These are phyloP conservation scores for Solanum gandarillasii DNA, from an alignment of 257 asterid genomes.

Conservation along the genomic window DNA sequence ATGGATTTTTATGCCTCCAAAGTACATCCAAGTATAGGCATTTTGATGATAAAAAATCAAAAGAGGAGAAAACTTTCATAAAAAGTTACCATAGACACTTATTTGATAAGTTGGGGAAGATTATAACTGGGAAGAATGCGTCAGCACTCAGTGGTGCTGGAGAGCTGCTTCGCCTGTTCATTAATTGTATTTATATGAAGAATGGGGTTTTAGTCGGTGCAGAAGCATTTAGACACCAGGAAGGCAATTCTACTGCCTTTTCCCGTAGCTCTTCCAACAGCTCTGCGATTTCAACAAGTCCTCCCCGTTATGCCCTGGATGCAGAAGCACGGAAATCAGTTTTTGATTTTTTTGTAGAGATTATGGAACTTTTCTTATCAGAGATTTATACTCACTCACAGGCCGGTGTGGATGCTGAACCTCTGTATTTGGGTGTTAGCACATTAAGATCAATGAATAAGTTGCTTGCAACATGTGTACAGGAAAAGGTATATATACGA, in stretches of 20 bases:
- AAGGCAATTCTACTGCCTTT: constrained; percentile 5
- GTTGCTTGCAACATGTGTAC: constrained; percentile 40
- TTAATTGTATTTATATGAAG: constrained; percentile 39
- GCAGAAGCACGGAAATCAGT: constrained; percentile 47
- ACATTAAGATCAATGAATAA: constrained; percentile 47
- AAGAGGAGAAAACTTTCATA: constrained; percentile 36
- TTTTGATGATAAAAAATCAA: constrained; percentile 27
- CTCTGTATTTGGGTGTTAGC: constrained; percentile 26
- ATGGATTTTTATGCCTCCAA: constrained; percentile 61
- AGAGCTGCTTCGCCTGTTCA: constrained; percentile 63
- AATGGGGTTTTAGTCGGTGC: constrained; percentile 27
- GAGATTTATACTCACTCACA: constrained; percentile 34
- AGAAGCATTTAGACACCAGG: constrained; percentile 19
- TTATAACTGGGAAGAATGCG: constrained; percentile 38
- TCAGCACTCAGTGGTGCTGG: constrained; percentile 59
- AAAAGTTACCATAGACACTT: constrained; percentile 87
- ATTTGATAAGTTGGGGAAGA: constrained; percentile 70
- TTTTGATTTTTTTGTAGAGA: constrained; percentile 60
- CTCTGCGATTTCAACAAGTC: constrained; percentile 11
- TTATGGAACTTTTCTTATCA: constrained; percentile 54
- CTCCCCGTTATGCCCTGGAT: constrained; percentile 19
- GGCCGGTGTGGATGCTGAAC: constrained; percentile 20
- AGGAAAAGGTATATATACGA: constrained; percentile 50
- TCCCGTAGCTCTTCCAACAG: constrained; percentile 8
- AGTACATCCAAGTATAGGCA: constrained; percentile 40